Base-by-base conservation (phyloP, 176 grass and related monocot genomes). In the Triticum turgidum region DNA sequence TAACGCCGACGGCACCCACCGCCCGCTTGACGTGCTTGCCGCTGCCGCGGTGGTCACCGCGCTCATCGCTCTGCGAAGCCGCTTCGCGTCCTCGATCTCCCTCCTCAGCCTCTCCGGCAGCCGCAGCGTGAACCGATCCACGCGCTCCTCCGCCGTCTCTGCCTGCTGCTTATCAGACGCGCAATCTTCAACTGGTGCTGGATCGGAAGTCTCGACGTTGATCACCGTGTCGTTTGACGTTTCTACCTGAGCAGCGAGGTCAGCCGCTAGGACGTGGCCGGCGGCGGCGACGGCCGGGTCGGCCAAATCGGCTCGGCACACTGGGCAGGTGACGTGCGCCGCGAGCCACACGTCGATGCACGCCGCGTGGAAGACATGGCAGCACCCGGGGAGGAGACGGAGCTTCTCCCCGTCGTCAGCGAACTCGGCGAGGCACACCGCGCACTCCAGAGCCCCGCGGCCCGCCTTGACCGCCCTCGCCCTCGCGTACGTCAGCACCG, bases 311-410 rank as follows among this genome's bases (percentile, higher is more conserved):
- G 96, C 91, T 63, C 96, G 93, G 89, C 96, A 98, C 3, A 98
- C 93, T 9, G 96, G 96, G 73, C 96, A 98, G 61, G 93, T 98
- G 47, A 91, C 83, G 59, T 98, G 90, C 34, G 86, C 84, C 3
- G 80, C 65, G 15, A 98, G 86, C 96, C 96, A 98, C 1, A 81
- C 69, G 88, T 98, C 90, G 61, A 98, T 89, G 90, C 96, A 98
- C 0, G 72, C 86, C 13, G 86, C 65, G 69, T 98, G 96, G 90
- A 98, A 98, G 6, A 98, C 91, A 70, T 98, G 96, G 88, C 88
- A 92, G 79, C 96, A 98, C 0, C 88, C 87, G 29, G 93, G 93
- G 33, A 98, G 88, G 21, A 95, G 88, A 0, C 96, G 89, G 20
- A 98, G 90, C 70, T 86, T 87, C 66, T 92, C 91, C n/a, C 77